phyloP scores from a whole-genome alignment of 176 grass and related monocot genomes.

The Zea luxurians region DNA sequence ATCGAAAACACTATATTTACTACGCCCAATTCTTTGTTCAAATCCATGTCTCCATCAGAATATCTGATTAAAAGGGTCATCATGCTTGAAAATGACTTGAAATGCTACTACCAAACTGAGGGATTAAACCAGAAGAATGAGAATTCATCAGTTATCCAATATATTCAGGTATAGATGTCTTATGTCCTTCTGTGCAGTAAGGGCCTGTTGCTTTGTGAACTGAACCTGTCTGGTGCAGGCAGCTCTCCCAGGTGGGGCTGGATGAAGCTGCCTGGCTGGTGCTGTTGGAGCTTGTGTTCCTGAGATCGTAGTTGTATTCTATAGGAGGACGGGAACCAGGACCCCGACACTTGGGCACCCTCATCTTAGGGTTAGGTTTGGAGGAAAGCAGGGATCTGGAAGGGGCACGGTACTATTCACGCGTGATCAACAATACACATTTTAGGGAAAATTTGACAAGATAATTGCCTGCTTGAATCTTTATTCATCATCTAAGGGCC shows the following conservation, averaged over 20 bases:
- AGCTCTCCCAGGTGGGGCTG: neutral
- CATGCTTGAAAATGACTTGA: slow-evolving; percentile 81
- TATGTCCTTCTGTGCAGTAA: neutral
- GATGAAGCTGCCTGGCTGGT: neutral
- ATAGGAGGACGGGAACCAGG: too few species aligned
- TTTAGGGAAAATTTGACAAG: too few species aligned
- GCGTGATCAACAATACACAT: too few species aligned
- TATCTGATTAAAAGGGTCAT: slow-evolving; percentile 63
- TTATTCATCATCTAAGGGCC: too few species aligned
- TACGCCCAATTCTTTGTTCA: slow-evolving; percentile 55
- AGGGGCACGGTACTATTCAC: too few species aligned
- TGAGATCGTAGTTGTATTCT: too few species aligned
- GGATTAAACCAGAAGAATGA: slow-evolving; percentile 78
- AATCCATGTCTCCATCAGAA: slow-evolving; percentile 75
- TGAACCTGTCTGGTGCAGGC: neutral
- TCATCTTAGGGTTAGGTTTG: too few species aligned
- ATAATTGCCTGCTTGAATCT: too few species aligned
- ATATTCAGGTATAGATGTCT: slow-evolving; percentile 73
- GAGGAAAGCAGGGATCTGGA: too few species aligned
- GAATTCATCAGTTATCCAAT: slow-evolving; percentile 88
- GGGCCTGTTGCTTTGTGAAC: neutral
- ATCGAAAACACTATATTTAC: slow-evolving; percentile 78
- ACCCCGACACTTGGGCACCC: too few species aligned
- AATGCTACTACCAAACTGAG: slow-evolving; percentile 64
- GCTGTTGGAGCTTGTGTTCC: too few species aligned